Conservation (phyloP, 192 early-diverging fungal genomes). For the Piromyces finnis region DNA sequence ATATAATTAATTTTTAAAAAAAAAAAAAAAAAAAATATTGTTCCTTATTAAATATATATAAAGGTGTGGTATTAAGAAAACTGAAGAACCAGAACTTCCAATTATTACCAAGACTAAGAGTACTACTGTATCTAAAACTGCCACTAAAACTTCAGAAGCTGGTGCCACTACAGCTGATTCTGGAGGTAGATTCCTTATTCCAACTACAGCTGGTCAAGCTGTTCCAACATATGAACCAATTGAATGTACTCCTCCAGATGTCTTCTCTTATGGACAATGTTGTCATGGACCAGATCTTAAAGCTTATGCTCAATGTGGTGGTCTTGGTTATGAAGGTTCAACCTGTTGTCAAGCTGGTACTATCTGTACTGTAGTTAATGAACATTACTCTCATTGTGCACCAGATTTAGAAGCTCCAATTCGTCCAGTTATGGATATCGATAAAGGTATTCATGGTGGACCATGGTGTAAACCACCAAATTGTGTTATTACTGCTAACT, state of each 20-base stretch:
- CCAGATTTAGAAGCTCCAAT: not conserved
- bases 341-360: not conserved
- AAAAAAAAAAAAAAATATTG: too few species aligned
- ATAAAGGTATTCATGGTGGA: not conserved
- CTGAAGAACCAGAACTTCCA: not conserved
- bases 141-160: not conserved
- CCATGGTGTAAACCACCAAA: not conserved
- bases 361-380: not conserved
- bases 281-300: not conserved
- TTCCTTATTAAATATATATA: not conserved
- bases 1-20: too few species aligned
- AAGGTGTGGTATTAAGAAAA: not conserved
- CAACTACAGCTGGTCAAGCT: not conserved
- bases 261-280: not conserved
- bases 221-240: not conserved
- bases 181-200: not conserved
- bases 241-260: not conserved
- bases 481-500: not conserved
- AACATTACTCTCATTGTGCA: not conserved
- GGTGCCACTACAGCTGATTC: not conserved
- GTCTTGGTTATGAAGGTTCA: not conserved
- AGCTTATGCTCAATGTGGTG: not conserved
- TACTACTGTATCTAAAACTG: not conserved
- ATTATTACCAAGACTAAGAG: not conserved
- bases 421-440: not conserved